phyloP scores from a whole-genome alignment of 2,329 filamentous ascomycete genomes.

The Botrytis galanthina region DNA sequence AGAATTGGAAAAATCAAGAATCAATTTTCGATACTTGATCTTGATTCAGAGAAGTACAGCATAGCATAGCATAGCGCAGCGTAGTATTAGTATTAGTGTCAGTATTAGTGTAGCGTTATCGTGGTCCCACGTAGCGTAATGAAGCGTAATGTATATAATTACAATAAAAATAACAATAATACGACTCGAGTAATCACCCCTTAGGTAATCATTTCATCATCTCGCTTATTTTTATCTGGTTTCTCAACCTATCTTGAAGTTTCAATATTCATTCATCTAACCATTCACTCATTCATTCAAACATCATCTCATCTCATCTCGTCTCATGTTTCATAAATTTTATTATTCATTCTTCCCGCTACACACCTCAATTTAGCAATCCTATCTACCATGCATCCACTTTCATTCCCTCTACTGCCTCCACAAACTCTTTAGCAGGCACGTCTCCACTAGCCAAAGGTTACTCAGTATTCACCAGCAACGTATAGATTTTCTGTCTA shows the following conservation, averaged over 20 bases:
- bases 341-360: background rate
- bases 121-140: no score
- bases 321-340: background rate
- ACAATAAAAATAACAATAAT: no score
- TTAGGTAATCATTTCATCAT: background rate
- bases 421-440: background rate
- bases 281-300: background rate
- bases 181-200: background rate
- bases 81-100: no score
- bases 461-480: background rate
- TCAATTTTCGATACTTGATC: fast-evolving
- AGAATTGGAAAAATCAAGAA: background rate
- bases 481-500: background rate
- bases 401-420: background rate
- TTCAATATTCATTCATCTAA: background rate
- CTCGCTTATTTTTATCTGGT: background rate
- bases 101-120: no score
- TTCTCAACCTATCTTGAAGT: background rate
- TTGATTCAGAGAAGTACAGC: background rate
- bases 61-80: no score
- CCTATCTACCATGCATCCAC: background rate
- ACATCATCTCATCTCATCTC: background rate
- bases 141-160: no score
- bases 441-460: background rate
- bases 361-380: background rate